A percentile compares a stretch with the other conserved stretches of the same genome.
phyloP scores from a whole-genome alignment of 2,329 filamentous ascomycete genomes.

The Hortaea sp. region DNA sequence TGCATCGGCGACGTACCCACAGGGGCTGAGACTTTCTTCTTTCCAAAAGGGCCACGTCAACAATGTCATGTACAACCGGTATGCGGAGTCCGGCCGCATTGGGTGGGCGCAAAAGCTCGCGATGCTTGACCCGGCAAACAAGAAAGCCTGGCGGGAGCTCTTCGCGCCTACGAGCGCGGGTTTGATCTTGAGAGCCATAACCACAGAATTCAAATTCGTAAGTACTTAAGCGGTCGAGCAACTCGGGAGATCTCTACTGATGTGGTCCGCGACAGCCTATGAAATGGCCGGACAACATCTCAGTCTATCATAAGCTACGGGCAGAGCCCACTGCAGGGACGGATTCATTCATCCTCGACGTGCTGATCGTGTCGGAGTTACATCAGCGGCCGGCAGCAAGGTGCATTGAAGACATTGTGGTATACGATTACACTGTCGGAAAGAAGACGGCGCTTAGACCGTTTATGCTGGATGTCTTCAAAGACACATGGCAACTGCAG shows the following conservation, averaged over 20 bases:
- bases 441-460: constrained; percentile 48
- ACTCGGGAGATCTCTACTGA: background rate
- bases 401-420: constrained; percentile 66
- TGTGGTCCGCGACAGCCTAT: constrained; percentile 52
- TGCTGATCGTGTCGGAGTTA: constrained; percentile 62
- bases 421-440: constrained; percentile 60
- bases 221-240: constrained; percentile 24
- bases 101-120: constrained; percentile 69
- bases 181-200: constrained; percentile 70
- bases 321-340: constrained; percentile 38
- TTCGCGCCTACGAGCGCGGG: constrained; percentile 58
- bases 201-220: constrained; percentile 80
- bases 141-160: constrained; percentile 56
- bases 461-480: constrained; percentile 54
- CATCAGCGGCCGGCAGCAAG: constrained; percentile 63
- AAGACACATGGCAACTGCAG: constrained; percentile 50
- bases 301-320: constrained; percentile 70
- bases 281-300: constrained; percentile 71
- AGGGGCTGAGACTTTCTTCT: background rate
- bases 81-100: constrained; percentile 70
- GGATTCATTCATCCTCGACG: constrained; percentile 50
- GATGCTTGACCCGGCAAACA: constrained; percentile 50
- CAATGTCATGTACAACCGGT: constrained; percentile 74
- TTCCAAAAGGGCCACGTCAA: constrained; percentile 59
- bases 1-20: no score